Evolutionary conservation across 129 eudicot genomes (phyloP), one percentile per base, ranked within the genome.

Genomic region (Centaurea solstitialis): DNA sequence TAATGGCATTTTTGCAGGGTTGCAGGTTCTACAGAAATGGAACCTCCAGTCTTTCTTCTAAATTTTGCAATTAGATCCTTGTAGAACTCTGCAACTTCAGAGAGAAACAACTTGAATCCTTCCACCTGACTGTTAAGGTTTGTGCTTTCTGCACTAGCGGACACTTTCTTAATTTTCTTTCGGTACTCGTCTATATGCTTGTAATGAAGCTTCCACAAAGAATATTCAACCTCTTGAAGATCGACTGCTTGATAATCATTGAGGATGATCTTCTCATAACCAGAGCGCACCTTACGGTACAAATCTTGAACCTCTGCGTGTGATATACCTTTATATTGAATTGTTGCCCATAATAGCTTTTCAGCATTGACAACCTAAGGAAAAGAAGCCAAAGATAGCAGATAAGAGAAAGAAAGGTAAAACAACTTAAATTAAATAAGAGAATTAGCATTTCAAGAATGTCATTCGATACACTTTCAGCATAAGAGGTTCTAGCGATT

Each of bases 141-240:
- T 82, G 50, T 82, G 74, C 37, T 79, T 38, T 87, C 90, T 50
- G 80, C 73, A 73, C 80, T 83, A 10, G 38, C 6, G 5, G 93
- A 83, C 33, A 70, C 75, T 50, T 87, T 90, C 73, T 83, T 80
- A 22, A 89, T 85, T 84, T 80, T 85, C 86, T 84, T 92, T 7
- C 99, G 89, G 62, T 87, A 95, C 59, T 92, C 99, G 61, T 92
- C 97, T 65, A 92, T 95, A 86, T 92, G 99, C 81, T 86, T 84
- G 77, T 95, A 95, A 76, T 95, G 97, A 75, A 95, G 97, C 88
- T 86, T 95, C 99, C 99, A 95, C 74, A 95, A 61, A 39, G 85
- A 86, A 73, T 86, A 88, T 68, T 95, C 99, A 82, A 87, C 81
- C 65, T 90, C 94, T 80, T 92, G 97, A 81, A 84, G 93, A 41